phyloP scores from a whole-genome alignment of 495 filamentous ascomycete species.

The Pyrenula massariospora region DNA sequence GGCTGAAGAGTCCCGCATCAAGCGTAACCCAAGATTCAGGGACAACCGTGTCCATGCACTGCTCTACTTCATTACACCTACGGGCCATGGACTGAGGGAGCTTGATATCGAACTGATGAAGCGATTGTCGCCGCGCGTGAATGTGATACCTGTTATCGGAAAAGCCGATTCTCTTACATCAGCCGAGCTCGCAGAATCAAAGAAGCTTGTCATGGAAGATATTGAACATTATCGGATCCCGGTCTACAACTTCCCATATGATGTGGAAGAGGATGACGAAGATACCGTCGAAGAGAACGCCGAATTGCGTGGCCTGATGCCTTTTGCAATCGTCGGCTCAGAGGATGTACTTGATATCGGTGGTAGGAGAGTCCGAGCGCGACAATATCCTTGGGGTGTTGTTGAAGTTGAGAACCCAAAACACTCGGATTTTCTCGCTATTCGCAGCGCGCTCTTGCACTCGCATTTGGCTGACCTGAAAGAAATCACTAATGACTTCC shows the following conservation, averaged over 20 bases:
- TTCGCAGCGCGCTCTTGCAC: slow-evolving; percentile 91
- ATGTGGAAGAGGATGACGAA: slow-evolving; percentile 98
- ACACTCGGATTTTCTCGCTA: slow-evolving; percentile 96
- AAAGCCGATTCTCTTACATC: slow-evolving; percentile 97
- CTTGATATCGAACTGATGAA: slow-evolving; percentile 99
- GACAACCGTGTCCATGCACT: slow-evolving; percentile 97
- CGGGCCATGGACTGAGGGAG: slow-evolving; percentile 94
- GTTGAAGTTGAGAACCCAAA: slow-evolving; percentile 98
- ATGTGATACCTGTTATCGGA: slow-evolving; percentile 97
- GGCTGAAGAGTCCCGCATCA: slow-evolving; percentile 98
- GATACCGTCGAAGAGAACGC: slow-evolving; percentile 99
- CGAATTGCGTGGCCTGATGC: slow-evolving; percentile 92
- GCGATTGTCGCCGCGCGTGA: slow-evolving; percentile 93
- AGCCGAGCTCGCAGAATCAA: slow-evolving; percentile 91
- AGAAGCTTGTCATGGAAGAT: slow-evolving; percentile 99
- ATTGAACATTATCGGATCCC: slow-evolving; percentile 99
- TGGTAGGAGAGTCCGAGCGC: slow-evolving; percentile 78
- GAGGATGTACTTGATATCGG: slow-evolving; percentile 92
- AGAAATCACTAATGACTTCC: slow-evolving; percentile 99
- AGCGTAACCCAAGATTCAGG: slow-evolving; percentile 98
- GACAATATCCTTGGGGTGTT: slow-evolving; percentile 98
- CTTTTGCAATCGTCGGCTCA: slow-evolving; percentile 94
- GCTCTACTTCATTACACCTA: slow-evolving; percentile 98
- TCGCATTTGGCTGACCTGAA: slow-evolving; percentile 96
- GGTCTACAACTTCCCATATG: slow-evolving; percentile 99